Evolutionary conservation across 2,329 filamentous ascomycete species (phyloP), one percentile per base, ranked within the genome.

Genomic region (Colletotrichum theobromicola): DNA sequence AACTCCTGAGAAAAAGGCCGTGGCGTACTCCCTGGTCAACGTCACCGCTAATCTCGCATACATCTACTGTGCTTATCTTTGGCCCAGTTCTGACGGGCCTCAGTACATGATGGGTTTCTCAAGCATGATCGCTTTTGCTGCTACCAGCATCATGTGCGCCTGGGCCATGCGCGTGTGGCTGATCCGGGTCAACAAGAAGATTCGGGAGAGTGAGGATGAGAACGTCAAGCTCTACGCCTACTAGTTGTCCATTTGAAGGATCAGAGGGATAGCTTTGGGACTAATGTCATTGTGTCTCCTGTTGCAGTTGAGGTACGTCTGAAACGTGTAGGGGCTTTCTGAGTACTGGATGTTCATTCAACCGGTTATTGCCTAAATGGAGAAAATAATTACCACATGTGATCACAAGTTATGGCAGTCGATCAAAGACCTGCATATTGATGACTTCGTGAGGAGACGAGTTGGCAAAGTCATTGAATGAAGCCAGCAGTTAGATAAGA

Each of bases 1-100:
- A n/a, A 94, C 94, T 5, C 92, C 93, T 0, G 91, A 93, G 5
- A 95, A 95, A 84, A 90, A 93, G 72, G 86, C 86, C 2, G 85
- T 92, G 1, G 93, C 93, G 0, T 82, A 95, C 4, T 89, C 88
- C 1, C 80, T 90, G 9, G 86, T 91, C 65, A 90, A 91, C 77
- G 88, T 88, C 0, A 83, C 90, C 76, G 89, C 88, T 5, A 90
- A 90, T 68, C 79, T 90, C 3, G 87, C 89, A 0, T 87, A 89
- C 74, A 90, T 91, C 7, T 91, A 90, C 67, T 88, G 89, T 10
- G 85, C 87, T 79, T 86, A 90, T 76, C 77, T 91, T 4, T 91
- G 89, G 79, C 89, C 89, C 0, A 78, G 79, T 1, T 77, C 82
- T 0, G 88, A 90, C 72, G 80, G 81, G 24, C 88, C 89, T 0